A percentile compares a stretch with the other conserved stretches of the same genome.
Evolutionary conservation across 2,329 filamentous ascomycete species (phyloP).

Genomic region (Aureobasidium pullulans): DNA sequence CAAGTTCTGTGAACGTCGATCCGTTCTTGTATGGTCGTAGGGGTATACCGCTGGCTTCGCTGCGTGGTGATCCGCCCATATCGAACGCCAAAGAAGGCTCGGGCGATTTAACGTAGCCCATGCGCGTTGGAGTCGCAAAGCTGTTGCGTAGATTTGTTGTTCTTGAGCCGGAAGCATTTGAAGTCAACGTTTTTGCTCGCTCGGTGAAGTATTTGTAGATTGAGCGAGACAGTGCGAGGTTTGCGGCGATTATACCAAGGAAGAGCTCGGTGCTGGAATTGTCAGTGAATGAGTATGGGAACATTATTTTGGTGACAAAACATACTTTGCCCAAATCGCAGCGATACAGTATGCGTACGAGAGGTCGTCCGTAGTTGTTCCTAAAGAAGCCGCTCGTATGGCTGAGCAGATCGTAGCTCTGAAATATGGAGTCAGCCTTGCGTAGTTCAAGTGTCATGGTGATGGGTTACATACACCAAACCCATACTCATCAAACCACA

Average conservation of each 20-base stretch:
- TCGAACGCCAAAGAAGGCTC: background rate
- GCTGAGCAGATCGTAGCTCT: slow-evolving; percentile 20
- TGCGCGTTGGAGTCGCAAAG: background rate
- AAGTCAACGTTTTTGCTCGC: background rate
- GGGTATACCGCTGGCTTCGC: background rate
- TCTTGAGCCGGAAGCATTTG: background rate
- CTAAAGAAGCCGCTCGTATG: slow-evolving; percentile 21
- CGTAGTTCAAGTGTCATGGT: background rate
- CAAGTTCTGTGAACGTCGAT: background rate
- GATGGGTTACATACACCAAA: slow-evolving; percentile 12
- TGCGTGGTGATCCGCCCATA: background rate
- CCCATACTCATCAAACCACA: slow-evolving; percentile 24
- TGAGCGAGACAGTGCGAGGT: slow-evolving; percentile 19
- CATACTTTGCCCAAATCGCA: slow-evolving; percentile 21
- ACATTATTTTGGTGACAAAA: too few species aligned
- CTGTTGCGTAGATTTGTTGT: background rate
- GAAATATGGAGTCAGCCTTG: slow-evolving; percentile 10
- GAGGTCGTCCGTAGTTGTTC: slow-evolving; percentile 21
- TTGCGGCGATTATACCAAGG: slow-evolving; percentile 25
- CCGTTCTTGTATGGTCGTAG: background rate
- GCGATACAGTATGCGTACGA: slow-evolving; percentile 23
- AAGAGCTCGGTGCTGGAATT: slow-evolving; percentile 21
- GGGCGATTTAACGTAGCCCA: slow-evolving; percentile 4
- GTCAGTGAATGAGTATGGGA: background rate
- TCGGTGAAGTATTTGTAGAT: slow-evolving; percentile 12